Percentiles rank a stretch among this genome's conserved stretches.
Conservation (phyloP, 108 stramenopile genomes). For the Skeletonema costatum region DNA sequence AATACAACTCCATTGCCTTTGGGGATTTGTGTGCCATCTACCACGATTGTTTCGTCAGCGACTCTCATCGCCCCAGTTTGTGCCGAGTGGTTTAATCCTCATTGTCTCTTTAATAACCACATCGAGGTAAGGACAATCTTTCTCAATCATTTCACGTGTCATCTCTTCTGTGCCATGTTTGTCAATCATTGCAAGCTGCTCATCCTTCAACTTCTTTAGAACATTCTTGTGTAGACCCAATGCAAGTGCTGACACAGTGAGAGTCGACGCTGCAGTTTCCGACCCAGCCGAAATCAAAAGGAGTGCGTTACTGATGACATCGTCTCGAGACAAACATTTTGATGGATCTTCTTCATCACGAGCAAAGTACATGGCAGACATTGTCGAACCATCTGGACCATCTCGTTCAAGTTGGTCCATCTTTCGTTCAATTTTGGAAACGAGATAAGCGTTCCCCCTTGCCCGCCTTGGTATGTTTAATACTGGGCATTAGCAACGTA, state of each 20-base stretch:
- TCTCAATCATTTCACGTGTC: conserved; percentile 46
- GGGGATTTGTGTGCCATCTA: conserved; percentile 58
- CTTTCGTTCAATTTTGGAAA: conserved; percentile 44
- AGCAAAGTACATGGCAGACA: conserved; percentile 58
- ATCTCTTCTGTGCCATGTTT: conserved; percentile 26
- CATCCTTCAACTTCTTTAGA: conserved; percentile 52
- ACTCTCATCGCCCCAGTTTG: conserved; percentile 40
- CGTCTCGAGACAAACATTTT: conserved; percentile 23
- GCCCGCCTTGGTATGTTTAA: conserved; percentile 9
- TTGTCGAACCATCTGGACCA: conserved; percentile 55
- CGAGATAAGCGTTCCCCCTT: conserved; percentile 38
- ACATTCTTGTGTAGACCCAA: conserved; percentile 51
- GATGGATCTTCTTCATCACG: conserved; percentile 44
- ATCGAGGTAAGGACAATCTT: conserved; percentile 53
- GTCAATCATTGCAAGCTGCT: conserved; percentile 43
- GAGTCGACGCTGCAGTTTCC: conserved; percentile 53
- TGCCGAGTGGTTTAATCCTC: conserved; percentile 43
- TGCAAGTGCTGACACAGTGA: conserved; percentile 43
- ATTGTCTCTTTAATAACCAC: conserved; percentile 54
- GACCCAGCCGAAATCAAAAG: conserved; percentile 54
- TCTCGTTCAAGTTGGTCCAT: conserved; percentile 39
- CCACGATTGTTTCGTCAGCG: conserved; percentile 39
- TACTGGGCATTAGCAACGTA: conserved; percentile 1
- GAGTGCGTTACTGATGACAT: conserved; percentile 56
- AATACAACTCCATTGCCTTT: conserved; percentile 50